Conservation (phyloP, 2,329 filamentous ascomycete genomes). For the Parascedosporium putredinis region DNA sequence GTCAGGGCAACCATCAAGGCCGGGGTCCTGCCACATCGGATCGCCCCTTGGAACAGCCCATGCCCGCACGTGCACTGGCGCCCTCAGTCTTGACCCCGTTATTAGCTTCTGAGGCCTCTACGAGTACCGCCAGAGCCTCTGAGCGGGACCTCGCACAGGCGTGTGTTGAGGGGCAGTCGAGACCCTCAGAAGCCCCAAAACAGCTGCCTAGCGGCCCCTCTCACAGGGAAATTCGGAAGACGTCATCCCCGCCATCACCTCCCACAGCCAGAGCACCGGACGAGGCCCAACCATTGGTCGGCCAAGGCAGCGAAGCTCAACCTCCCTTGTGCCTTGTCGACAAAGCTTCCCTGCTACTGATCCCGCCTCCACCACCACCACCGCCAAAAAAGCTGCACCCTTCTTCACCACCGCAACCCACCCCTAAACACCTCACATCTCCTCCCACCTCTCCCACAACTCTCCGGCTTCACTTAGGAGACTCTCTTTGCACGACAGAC, state of each 20-base stretch:
- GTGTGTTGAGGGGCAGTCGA: neutral
- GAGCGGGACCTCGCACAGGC: neutral
- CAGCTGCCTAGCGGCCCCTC: neutral
- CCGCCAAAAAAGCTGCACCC: too few species aligned
- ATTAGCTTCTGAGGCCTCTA: neutral
- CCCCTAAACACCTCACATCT: neutral
- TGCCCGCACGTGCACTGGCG: too few species aligned
- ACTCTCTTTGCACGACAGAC: neutral
- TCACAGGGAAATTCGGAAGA: neutral
- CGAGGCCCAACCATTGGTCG: neutral
- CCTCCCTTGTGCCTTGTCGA: neutral
- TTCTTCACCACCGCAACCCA: constrained; percentile 2
- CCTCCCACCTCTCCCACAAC: neutral
- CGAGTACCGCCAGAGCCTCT: neutral
- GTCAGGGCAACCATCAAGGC: too few species aligned
- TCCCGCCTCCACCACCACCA: constrained; percentile 1
- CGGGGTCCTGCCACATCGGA: too few species aligned
- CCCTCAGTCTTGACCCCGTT: too few species aligned
- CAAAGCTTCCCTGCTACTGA: constrained; percentile 7
- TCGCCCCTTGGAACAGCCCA: too few species aligned
- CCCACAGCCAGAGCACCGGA: neutral
- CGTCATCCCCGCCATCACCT: constrained; percentile 1
- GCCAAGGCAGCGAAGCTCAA: constrained; percentile 8
- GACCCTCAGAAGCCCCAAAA: neutral
- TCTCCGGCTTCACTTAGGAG: neutral